Conservation (phyloP, 441 rosid genomes). For the Biscutella auriculata region DNA sequence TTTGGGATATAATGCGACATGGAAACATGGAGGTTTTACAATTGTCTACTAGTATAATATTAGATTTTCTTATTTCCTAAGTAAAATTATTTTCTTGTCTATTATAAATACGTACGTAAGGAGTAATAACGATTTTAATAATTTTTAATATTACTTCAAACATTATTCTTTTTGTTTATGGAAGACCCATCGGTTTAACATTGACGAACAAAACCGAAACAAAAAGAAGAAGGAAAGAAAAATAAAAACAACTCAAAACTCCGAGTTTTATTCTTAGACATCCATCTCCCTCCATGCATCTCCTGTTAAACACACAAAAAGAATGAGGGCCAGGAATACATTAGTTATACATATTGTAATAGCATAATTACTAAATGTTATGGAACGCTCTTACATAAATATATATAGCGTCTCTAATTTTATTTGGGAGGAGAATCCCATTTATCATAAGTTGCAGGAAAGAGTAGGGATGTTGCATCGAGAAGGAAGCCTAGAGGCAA, state of each 20-base stretch:
- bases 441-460: constrained; percentile 16
- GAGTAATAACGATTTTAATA: too few relatives aligned
- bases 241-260: constrained; percentile 4
- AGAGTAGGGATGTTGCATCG: constrained; percentile 25
- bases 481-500: constrained; percentile 25
- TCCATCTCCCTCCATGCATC: not conserved
- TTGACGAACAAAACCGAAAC: constrained; percentile 7
- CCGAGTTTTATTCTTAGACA: not conserved
- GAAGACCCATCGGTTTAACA: constrained; percentile 23
- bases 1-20: too few relatives aligned
- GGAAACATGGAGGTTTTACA: too few relatives aligned
- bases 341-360: not conserved
- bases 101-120: too few relatives aligned
- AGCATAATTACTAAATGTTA: too few relatives aligned
- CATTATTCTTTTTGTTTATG: not conserved
- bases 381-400: not conserved
- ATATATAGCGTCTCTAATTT: not conserved
- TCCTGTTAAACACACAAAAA: not conserved
- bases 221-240: not conserved
- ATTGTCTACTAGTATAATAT: too few relatives aligned
- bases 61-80: too few relatives aligned
- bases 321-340: not conserved
- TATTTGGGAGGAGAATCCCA: not conserved
- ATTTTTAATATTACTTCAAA: not conserved
- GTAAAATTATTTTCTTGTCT: too few relatives aligned